Evolutionary conservation across 1,139 yeast genomes (phyloP).

Genomic region (Geotrichum cucujoidarum): DNA sequence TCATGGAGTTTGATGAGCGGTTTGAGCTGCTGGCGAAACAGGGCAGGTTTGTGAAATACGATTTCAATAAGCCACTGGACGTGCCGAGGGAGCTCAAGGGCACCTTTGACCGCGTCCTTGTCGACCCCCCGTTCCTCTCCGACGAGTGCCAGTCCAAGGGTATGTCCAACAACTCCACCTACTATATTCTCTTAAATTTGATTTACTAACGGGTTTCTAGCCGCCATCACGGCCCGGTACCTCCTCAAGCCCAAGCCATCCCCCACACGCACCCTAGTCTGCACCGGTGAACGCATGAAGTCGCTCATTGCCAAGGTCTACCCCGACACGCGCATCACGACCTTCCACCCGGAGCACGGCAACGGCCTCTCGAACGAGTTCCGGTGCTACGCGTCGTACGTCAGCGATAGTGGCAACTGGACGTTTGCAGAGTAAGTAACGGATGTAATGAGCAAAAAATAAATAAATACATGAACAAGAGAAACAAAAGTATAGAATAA

Average conservation of each 20-base stretch:
- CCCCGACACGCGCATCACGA: conserved; percentile 59
- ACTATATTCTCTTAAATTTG: background rate
- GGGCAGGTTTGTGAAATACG: conserved; percentile 64
- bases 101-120: conserved; percentile 65
- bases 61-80: conserved; percentile 62
- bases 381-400: conserved; percentile 75
- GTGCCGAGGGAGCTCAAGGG: conserved; percentile 56
- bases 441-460: no score
- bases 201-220: conserved; percentile 18
- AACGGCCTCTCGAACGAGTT: conserved; percentile 86
- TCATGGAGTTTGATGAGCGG: conserved; percentile 72
- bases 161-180: background rate
- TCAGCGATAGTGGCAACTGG: conserved; percentile 47
- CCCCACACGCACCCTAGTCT: conserved; percentile 47
- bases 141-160: conserved; percentile 72
- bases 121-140: conserved; percentile 86
- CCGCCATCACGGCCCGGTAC: conserved; percentile 63
- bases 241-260: conserved; percentile 40
- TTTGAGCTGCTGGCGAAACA: conserved; percentile 68
- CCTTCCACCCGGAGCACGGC: conserved; percentile 72
- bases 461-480: no score
- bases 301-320: conserved; percentile 55
- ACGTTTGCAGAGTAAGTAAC: conserved; percentile 29
- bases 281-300: conserved; percentile 87
- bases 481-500: background rate